Evolutionary conservation across 2,329 filamentous ascomycete species (phyloP).

Genomic region (Curvularia spicifera): DNA sequence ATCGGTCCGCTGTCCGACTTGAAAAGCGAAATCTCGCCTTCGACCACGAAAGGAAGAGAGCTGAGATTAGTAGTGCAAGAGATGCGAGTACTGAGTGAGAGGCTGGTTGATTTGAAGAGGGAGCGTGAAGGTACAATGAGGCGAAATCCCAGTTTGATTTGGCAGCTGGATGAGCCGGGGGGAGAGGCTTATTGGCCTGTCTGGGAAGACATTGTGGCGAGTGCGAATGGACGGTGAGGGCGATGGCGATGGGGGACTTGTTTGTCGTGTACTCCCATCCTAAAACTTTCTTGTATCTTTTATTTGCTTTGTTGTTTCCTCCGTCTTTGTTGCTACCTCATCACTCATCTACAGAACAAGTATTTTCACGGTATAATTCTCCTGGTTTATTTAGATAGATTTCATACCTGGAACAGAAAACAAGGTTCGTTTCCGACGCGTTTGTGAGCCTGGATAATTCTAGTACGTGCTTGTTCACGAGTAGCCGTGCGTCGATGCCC

Average conservation of each 20-base stretch:
- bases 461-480: too few relatives aligned
- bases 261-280: too few relatives aligned
- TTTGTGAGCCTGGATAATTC: too few relatives aligned
- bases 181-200: conserved; percentile 24
- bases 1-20: conserved; percentile 32
- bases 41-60: conserved; percentile 34
- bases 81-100: conserved; percentile 33
- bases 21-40: conserved; percentile 30
- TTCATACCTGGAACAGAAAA: too few relatives aligned
- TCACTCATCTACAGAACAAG: too few relatives aligned
- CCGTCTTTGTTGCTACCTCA: too few relatives aligned
- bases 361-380: too few relatives aligned
- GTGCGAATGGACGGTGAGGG: neutral
- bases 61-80: conserved; percentile 33
- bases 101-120: conserved; percentile 31
- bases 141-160: conserved; percentile 39
- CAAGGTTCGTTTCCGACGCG: too few relatives aligned
- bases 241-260: neutral
- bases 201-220: conserved; percentile 17
- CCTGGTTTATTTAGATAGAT: too few relatives aligned
- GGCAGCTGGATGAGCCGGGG: conserved; percentile 27
- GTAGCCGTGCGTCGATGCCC: neutral
- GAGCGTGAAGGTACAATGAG: conserved; percentile 28
- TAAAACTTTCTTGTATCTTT: too few relatives aligned
- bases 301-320: too few relatives aligned